phyloP scores from a whole-genome alignment of 805 yeast species.

The Starmerella tilneyi region DNA sequence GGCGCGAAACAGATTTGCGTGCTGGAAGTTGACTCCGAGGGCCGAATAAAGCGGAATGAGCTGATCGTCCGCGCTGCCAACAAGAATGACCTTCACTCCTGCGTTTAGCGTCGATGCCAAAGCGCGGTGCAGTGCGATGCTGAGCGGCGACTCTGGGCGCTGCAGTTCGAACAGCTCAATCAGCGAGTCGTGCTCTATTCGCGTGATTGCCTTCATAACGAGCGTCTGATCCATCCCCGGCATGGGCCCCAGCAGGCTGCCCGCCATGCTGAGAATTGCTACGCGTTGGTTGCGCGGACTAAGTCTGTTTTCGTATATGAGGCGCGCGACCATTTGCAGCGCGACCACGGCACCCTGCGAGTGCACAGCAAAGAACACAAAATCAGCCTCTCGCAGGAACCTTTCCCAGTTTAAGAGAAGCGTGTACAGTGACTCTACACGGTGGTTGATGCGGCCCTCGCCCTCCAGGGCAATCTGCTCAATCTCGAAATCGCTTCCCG shows the following conservation, averaged over 20 bases:
- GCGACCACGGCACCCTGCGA: slow-evolving; percentile 95
- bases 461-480: slow-evolving; percentile 89
- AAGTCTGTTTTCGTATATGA: slow-evolving; percentile 50
- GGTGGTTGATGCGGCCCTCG: slow-evolving; percentile 79
- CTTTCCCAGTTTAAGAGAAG: slow-evolving; percentile 58
- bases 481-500: slow-evolving; percentile 40
- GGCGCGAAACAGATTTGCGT: slow-evolving; percentile 83
- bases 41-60: slow-evolving; percentile 88
- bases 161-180: slow-evolving; percentile 83
- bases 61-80: slow-evolving; percentile 90
- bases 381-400: slow-evolving; percentile 56
- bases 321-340: slow-evolving; percentile 59
- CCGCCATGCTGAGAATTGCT: slow-evolving; percentile 88
- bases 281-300: slow-evolving; percentile 38
- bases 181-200: slow-evolving; percentile 80
- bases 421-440: slow-evolving; percentile 71
- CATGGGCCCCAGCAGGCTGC: slow-evolving; percentile 87
- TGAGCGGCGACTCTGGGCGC: slow-evolving; percentile 58
- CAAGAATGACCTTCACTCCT: slow-evolving; percentile 67
- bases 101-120: slow-evolving; percentile 52
- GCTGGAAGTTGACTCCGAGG: slow-evolving; percentile 66
- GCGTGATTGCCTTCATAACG: slow-evolving; percentile 76
- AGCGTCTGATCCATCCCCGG: slow-evolving; percentile 79
- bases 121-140: slow-evolving; percentile 58
- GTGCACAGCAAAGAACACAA: slow-evolving; percentile 84